Percentiles rank a stretch among this genome's conserved stretches.
Evolutionary conservation across 352 stramenopile genomes (phyloP).

Genomic region (Pythium insidiosum): DNA sequence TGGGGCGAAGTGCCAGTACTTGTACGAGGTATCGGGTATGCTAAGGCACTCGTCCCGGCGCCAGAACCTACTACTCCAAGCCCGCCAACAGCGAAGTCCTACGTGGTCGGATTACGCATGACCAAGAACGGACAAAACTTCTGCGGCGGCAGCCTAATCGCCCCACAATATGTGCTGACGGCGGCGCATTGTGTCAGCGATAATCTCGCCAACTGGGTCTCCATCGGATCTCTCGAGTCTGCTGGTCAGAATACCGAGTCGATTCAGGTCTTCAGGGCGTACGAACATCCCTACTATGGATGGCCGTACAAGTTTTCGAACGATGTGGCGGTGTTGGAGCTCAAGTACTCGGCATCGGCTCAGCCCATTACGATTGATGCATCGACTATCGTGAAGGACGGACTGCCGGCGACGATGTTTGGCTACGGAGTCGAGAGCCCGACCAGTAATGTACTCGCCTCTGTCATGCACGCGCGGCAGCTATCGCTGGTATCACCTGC

Average conservation of each 20-base stretch:
- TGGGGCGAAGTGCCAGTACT: too few relatives aligned
- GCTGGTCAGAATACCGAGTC: slow-evolving; percentile 8
- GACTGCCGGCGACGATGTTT: slow-evolving; percentile 18
- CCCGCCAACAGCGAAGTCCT: background rate
- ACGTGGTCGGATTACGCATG: slow-evolving; percentile 15
- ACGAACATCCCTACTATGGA: slow-evolving; percentile 17
- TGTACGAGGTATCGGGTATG: too few relatives aligned
- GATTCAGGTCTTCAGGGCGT: slow-evolving; percentile 12
- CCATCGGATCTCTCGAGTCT: slow-evolving; percentile 11
- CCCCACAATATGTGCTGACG: slow-evolving; percentile 28
- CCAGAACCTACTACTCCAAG: background rate
- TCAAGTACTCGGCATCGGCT: slow-evolving; percentile 18
- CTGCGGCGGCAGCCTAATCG: slow-evolving; percentile 29
- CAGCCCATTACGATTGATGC: slow-evolving; percentile 13
- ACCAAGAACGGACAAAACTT: slow-evolving; percentile 22
- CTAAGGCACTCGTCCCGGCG: background rate
- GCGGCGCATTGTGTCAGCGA: slow-evolving; percentile 29
- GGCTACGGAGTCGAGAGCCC: slow-evolving; percentile 26
- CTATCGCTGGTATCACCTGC: slow-evolving; percentile 17
- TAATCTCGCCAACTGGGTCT: slow-evolving; percentile 16
- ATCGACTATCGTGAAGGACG: slow-evolving; percentile 12
- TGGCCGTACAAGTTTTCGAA: slow-evolving; percentile 18
- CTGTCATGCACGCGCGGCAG: slow-evolving; percentile 16
- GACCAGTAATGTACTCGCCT: slow-evolving; percentile 11
- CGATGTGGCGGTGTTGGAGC: slow-evolving; percentile 24